Conservation (phyloP, 2,329 filamentous ascomycete genomes). For the Aspergillus proliferans region DNA sequence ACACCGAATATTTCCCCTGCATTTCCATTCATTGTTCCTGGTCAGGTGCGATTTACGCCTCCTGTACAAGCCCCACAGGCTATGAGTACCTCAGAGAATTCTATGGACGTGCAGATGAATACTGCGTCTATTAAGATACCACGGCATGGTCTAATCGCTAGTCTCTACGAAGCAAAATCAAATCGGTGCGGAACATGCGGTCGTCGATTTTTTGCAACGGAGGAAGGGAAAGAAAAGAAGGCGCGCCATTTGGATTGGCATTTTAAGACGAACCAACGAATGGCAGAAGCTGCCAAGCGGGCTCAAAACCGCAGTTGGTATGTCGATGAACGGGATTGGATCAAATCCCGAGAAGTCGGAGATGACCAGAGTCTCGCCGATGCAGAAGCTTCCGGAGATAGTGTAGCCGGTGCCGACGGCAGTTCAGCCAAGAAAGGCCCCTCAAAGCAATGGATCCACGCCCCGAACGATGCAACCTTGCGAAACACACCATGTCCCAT, state of each 20-base stretch:
- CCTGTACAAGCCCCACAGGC: slow-evolving; percentile 30
- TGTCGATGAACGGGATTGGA: slow-evolving; percentile 88
- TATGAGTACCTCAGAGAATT: slow-evolving; percentile 18
- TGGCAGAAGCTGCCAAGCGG: slow-evolving; percentile 76
- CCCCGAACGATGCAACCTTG: slow-evolving; percentile 69
- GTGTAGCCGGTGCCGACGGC: slow-evolving; percentile 35
- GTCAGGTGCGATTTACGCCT: slow-evolving; percentile 32
- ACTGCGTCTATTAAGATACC: slow-evolving; percentile 67
- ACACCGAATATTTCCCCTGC: slow-evolving; percentile 32
- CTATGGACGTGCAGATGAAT: slow-evolving; percentile 49
- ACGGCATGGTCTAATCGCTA: slow-evolving; percentile 65
- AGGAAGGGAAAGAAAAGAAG: slow-evolving; percentile 77
- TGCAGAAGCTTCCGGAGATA: slow-evolving; percentile 34
- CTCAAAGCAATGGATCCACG: slow-evolving; percentile 67
- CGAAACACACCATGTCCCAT: slow-evolving; percentile 81
- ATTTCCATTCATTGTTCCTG: slow-evolving; percentile 36
- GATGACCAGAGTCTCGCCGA: slow-evolving; percentile 52
- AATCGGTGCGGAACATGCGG: slow-evolving; percentile 90
- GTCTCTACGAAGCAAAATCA: slow-evolving; percentile 73
- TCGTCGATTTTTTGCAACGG: slow-evolving; percentile 71
- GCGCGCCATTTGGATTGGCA: slow-evolving; percentile 96
- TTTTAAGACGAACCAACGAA: slow-evolving; percentile 85
- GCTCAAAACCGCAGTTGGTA: slow-evolving; percentile 94
- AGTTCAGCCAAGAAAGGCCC: slow-evolving; percentile 49
- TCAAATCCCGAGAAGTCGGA: slow-evolving; percentile 72